Evolutionary conservation across 148 eudicot species (phyloP), one percentile per base, ranked within the genome.

Genomic region (Rhododendron molle): DNA sequence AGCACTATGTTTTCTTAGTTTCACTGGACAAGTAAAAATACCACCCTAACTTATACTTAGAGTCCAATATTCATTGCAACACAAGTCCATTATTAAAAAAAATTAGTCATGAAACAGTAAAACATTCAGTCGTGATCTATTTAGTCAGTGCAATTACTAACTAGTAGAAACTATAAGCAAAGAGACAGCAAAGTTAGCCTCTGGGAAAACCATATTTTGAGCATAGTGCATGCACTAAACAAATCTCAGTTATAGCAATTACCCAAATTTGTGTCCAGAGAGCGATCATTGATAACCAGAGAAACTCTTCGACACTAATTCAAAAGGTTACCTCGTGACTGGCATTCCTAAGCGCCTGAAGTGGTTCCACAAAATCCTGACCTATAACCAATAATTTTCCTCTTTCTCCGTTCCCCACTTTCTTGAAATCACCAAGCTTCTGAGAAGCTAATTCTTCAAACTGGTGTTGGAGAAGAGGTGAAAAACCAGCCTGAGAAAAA

Each of bases 291-390:
- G 21, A n/a, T 18, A 85, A 54, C 62, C n/a, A n/a, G 18, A 74
- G 23, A 84, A 40, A 77, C 76, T 47, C 36, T 67, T 14, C 54
- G 12, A 40, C 16, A 44, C 50, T 0, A 30, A 83, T 50, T 38
- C 79, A 34, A 78, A 85, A 85, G 23, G 71, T 92, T 93, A 96
- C 99, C 99, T 93, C 93, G 28, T 93, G 90, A 79, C 90, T 91
- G 28, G 96, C 94, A 76, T 86, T 92, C 74, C 90, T 91, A 87
- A 96, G 97, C 82, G 99, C 99, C 90, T 93, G 93, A 43, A 96
- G 96, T 43, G 99, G 99, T 90, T 96, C 99, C 40, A 94, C 92
- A 34, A 92, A 91, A 86, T 94, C 95, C 85, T 96, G 98, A 83
- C 99, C 99, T 36, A 96, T 94, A 38, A 93, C 96, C 54, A 90